A percentile compares a stretch with the other conserved stretches of the same genome.
Conservation (phyloP, 352 stramenopile species). For the Sclerospora graminicola region DNA sequence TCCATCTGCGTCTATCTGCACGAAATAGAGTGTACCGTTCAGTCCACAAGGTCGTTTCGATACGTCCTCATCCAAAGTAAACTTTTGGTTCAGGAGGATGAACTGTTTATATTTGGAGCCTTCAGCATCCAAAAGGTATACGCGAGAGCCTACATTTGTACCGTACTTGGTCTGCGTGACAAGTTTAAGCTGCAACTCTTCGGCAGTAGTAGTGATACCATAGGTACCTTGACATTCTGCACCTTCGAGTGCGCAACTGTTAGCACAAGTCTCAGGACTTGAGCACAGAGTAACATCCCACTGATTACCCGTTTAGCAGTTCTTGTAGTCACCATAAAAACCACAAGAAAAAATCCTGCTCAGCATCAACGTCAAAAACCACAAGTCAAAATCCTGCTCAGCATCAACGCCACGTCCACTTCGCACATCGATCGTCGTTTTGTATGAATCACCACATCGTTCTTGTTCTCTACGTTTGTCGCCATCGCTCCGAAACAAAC, state of each 20-base stretch:
- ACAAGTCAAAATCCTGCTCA: too few species aligned
- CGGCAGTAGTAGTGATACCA: conserved; percentile 38
- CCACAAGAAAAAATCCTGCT: conserved; percentile 38
- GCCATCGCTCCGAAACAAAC: too few species aligned
- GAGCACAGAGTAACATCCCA: conserved; percentile 48
- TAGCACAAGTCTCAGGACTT: conserved; percentile 30
- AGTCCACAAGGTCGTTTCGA: conserved; percentile 52
- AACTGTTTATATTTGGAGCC: conserved; percentile 46
- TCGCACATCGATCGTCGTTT: too few species aligned
- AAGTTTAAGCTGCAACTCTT: conserved; percentile 40
- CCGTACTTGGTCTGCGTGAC: conserved; percentile 45
- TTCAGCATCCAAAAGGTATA: conserved; percentile 39
- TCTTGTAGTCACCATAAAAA: conserved; percentile 46
- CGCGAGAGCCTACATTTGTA: conserved; percentile 49
- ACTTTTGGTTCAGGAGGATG: conserved; percentile 66
- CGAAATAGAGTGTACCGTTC: conserved; percentile 71
- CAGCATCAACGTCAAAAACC: conserved; percentile 44
- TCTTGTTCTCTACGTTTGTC: too few species aligned
- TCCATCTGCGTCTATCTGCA: conserved; percentile 58
- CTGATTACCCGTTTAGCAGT: conserved; percentile 53
- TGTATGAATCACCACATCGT: background rate
- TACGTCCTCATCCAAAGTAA: conserved; percentile 56
- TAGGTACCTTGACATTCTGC: conserved; percentile 54
- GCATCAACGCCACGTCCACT: too few species aligned
- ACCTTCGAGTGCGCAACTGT: conserved; percentile 56